Conservation (phyloP, 192 early-diverging fungal genomes). For the Backusella australiensis region DNA sequence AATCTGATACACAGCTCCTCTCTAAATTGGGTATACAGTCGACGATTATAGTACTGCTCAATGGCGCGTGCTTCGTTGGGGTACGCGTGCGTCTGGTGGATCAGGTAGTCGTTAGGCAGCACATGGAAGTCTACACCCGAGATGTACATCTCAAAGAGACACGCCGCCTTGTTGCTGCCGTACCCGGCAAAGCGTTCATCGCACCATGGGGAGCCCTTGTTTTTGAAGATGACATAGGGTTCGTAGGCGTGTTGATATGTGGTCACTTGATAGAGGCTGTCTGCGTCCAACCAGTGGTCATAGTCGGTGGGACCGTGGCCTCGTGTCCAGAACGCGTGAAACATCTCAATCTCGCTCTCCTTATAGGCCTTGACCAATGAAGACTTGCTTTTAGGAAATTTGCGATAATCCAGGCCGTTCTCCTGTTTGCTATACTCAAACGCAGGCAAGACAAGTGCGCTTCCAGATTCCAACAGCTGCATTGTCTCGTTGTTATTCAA, state of each 20-base stretch:
- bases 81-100: constrained; percentile 55
- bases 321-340: constrained; percentile 46
- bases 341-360: constrained; percentile 45
- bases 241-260: constrained; percentile 53
- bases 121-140: constrained; percentile 54
- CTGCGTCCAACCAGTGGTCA: constrained; percentile 35
- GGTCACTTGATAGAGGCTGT: constrained; percentile 44
- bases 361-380: constrained; percentile 37
- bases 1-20: constrained; percentile 51
- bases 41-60: constrained; percentile 50
- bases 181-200: constrained; percentile 62
- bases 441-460: constrained; percentile 43
- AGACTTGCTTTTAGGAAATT: constrained; percentile 44
- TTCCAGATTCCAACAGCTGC: constrained; percentile 36
- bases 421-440: constrained; percentile 52
- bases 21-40: constrained; percentile 45
- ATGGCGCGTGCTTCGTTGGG: constrained; percentile 43
- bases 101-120: constrained; percentile 49
- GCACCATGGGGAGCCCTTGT: constrained; percentile 50
- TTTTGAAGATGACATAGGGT: constrained; percentile 51
- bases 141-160: constrained; percentile 53
- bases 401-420: constrained; percentile 46
- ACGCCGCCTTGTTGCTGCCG: constrained; percentile 57
- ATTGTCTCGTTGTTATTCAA: constrained; percentile 29
- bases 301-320: constrained; percentile 60